phyloP scores from a whole-genome alignment of 441 rosid species.

The Arabidopsis lyrata region DNA sequence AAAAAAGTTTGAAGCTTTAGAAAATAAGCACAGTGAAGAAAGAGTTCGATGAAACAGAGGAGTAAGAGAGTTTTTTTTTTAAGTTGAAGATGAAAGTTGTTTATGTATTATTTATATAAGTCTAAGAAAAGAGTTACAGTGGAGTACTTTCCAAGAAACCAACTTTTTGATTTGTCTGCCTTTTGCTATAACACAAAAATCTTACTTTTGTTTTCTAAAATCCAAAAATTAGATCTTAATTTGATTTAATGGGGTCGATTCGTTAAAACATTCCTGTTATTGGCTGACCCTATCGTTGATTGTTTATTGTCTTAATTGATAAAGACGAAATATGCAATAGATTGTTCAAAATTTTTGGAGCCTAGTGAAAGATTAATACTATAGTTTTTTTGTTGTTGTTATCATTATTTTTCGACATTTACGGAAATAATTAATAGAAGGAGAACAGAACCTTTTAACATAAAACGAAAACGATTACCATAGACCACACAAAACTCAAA shows the following conservation, averaged over 20 bases:
- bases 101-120: constrained; percentile 47
- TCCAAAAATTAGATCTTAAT: constrained; percentile 29
- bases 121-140: constrained; percentile 43
- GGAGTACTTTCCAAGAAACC: constrained; percentile 83
- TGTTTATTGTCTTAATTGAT: constrained; percentile 39
- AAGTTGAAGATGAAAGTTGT: constrained; percentile 51
- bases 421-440: constrained; percentile 21
- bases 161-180: constrained; percentile 46
- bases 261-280: constrained; percentile 37
- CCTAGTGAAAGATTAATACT: constrained; percentile 27
- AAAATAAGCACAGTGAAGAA: constrained; percentile 20
- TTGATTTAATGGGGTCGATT: constrained; percentile 39
- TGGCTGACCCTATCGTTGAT: constrained; percentile 37
- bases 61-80: constrained; percentile 13
- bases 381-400: neutral
- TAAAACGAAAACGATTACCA: constrained; percentile 20
- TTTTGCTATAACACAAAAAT: constrained; percentile 43
- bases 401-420: constrained; percentile 34
- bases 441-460: neutral
- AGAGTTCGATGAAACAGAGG: constrained; percentile 37
- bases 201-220: constrained; percentile 35
- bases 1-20: constrained; percentile 19
- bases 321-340: constrained; percentile 31
- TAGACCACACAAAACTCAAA: constrained; percentile 30
- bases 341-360: constrained; percentile 35